A percentile compares a stretch with the other conserved stretches of the same genome.
Evolutionary conservation across 805 yeast species (phyloP).

Genomic region (Saccharomycopsis sp.): DNA sequence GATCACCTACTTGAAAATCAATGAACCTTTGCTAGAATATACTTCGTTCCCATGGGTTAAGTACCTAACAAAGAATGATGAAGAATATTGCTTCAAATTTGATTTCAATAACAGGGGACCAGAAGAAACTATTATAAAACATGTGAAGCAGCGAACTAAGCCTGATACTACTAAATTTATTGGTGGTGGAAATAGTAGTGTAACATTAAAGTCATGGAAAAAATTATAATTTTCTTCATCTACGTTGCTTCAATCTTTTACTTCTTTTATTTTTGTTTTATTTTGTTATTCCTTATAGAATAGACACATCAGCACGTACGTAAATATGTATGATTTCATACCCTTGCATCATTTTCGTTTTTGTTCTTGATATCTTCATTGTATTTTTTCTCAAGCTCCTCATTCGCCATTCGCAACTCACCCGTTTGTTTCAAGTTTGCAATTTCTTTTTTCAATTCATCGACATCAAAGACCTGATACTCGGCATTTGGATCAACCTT

Average conservation of each 20-base stretch:
- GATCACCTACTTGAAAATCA: conserved; percentile 58
- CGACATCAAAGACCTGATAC: conserved; percentile 26
- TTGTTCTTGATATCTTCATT: conserved; percentile 28
- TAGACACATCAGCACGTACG: too few relatives aligned
- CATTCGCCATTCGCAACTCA: conserved; percentile 13
- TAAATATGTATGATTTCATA: too few relatives aligned
- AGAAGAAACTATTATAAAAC: conserved; percentile 18
- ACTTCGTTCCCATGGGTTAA: conserved; percentile 78
- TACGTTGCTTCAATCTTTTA: background rate
- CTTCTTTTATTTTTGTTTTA: background rate
- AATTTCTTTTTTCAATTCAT: conserved; percentile 32
- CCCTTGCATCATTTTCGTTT: conserved; percentile 26
- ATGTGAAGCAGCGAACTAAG: conserved; percentile 6
- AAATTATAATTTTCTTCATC: background rate
- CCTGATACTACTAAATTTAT: background rate
- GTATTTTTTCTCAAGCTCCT: conserved; percentile 20
- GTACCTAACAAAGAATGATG: conserved; percentile 42
- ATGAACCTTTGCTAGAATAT: conserved; percentile 52
- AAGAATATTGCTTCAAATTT: conserved; percentile 27
- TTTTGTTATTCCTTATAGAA: too few relatives aligned
- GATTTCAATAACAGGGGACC: conserved; percentile 19
- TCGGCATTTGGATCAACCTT: conserved; percentile 32
- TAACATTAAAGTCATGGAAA: background rate
- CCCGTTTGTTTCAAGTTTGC: conserved; percentile 23
- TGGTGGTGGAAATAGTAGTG: conserved; percentile 1